phyloP scores from a whole-genome alignment of 108 stramenopile species.

The Cylindrotheca closterium region DNA sequence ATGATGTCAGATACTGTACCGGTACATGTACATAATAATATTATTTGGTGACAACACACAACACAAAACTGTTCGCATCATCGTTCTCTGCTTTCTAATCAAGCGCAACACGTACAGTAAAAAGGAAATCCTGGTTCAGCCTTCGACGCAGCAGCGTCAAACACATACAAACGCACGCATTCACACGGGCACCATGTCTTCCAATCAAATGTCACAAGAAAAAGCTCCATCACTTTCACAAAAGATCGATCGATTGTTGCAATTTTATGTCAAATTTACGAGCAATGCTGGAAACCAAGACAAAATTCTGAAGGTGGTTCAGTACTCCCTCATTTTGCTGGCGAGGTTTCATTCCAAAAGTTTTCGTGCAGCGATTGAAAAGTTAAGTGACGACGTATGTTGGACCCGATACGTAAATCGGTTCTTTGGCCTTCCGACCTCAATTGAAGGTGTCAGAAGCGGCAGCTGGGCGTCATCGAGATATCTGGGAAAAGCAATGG shows the following conservation, averaged over 20 bases:
- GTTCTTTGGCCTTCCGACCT: constrained; percentile 60
- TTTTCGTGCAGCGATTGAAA: constrained; percentile 35
- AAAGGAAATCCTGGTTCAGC: too few relatives aligned
- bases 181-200: too few relatives aligned
- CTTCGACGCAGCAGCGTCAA: too few relatives aligned
- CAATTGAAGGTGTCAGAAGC: constrained; percentile 54
- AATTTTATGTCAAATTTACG: constrained; percentile 4
- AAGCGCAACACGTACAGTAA: too few relatives aligned
- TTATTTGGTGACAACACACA: too few relatives aligned
- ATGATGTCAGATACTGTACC: too few relatives aligned
- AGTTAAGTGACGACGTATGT: constrained; percentile 49
- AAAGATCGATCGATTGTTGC: neutral
- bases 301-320: constrained; percentile 63
- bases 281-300: constrained; percentile 44
- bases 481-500: constrained; percentile 61
- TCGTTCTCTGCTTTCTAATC: too few relatives aligned
- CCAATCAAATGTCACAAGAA: too few relatives aligned
- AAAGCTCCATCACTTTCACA: neutral
- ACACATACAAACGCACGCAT: too few relatives aligned
- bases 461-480: constrained; percentile 56
- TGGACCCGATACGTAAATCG: constrained; percentile 69
- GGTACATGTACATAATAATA: too few relatives aligned
- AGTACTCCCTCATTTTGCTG: constrained; percentile 66
- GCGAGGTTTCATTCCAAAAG: constrained; percentile 32
- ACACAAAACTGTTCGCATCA: too few relatives aligned